phyloP scores from a whole-genome alignment of 2,329 filamentous ascomycete species.

The Alternaria sp. region DNA sequence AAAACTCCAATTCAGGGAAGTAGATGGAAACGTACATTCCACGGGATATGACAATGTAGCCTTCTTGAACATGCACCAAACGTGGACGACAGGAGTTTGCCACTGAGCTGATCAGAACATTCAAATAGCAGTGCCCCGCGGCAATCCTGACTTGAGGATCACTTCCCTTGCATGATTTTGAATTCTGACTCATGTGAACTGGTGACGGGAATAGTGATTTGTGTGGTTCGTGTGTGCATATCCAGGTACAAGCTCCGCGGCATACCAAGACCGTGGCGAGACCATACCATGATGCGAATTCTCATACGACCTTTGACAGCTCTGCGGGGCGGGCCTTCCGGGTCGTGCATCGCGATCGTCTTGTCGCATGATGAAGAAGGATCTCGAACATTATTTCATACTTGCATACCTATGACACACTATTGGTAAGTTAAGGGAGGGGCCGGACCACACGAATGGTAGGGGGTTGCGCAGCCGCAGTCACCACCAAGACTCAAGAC shows the following conservation, averaged over 20 bases:
- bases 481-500: not conserved
- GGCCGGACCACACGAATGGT: constrained; percentile 1
- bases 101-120: not conserved
- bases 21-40: not conserved
- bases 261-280: not conserved
- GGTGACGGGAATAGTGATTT: not conserved
- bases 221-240: not conserved
- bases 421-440: not conserved
- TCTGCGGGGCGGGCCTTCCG: not conserved
- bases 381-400: not conserved
- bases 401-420: not conserved
- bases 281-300: not conserved
- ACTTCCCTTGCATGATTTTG: not conserved
- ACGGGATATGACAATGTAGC: not conserved
- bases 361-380: not conserved
- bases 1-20: not conserved
- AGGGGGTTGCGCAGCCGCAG: not conserved
- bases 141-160: not conserved
- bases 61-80: not conserved
- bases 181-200: not conserved
- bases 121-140: not conserved
- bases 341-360: not conserved
- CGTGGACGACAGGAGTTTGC: not conserved
- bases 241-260: not conserved
- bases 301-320: not conserved